These are phyloP conservation scores for Conoideocrella luteorostrata DNA, from an alignment of 2,329 filamentous ascomycete species.

Conservation along the genomic window DNA sequence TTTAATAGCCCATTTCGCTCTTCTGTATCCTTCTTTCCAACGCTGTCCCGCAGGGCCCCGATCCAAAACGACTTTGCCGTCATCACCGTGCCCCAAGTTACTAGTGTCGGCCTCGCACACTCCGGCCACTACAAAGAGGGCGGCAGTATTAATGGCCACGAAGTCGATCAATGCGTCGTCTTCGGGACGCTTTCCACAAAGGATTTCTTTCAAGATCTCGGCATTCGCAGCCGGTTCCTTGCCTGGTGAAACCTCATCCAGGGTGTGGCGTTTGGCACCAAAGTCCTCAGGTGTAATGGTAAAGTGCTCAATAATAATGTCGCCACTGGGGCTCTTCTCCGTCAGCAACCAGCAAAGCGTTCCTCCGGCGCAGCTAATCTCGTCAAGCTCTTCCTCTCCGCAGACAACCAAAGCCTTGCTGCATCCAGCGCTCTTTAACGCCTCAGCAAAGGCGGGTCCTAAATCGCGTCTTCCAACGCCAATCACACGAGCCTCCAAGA, in stretches of 20 bases:
- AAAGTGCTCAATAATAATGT: constrained; percentile 65
- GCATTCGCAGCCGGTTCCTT: constrained; percentile 86
- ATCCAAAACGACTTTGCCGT: constrained; percentile 74
- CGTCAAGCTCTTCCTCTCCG: constrained; percentile 90
- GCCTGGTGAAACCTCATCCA: constrained; percentile 73
- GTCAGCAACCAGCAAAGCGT: constrained; percentile 85
- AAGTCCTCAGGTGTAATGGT: constrained; percentile 78
- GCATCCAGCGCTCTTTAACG: constrained; percentile 67
- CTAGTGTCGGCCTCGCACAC: constrained; percentile 79
- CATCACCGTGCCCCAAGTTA: constrained; percentile 72
- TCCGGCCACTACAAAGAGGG: constrained; percentile 77
- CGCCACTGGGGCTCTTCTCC: constrained; percentile 33
- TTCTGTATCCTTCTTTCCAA: constrained; percentile 91
- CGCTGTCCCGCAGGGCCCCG: constrained; percentile 76
- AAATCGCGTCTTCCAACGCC: constrained; percentile 85
- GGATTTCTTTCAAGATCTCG: constrained; percentile 68
- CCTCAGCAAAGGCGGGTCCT: constrained; percentile 82
- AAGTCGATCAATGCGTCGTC: constrained; percentile 88
- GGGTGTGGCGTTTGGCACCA: constrained; percentile 67
- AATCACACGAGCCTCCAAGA: constrained; percentile 85
- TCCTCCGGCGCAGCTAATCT: constrained; percentile 83
- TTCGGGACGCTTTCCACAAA: constrained; percentile 64
- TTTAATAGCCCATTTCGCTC: constrained; percentile 80
- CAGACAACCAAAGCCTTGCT: constrained; percentile 87
- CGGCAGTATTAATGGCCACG: constrained; percentile 88